These are phyloP conservation scores for Pulicaria dysenterica DNA, from an alignment of 129 eudicot genomes.

Conservation along the genomic window DNA sequence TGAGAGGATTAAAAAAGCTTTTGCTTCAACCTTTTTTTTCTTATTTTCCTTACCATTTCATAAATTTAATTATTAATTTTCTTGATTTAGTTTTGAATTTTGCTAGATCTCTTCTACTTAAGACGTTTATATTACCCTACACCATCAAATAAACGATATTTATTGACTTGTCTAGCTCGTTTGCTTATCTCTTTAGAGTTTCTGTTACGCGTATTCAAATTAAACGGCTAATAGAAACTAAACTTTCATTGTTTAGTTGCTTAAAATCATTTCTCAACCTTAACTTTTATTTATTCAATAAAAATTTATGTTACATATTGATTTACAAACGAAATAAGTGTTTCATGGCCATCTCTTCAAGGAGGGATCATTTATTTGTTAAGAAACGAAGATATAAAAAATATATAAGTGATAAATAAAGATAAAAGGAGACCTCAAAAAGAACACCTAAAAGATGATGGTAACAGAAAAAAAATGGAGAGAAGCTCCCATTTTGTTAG, in stretches of 20 bases:
- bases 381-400: too few species aligned
- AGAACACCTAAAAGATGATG: neutral
- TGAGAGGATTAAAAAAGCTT: slow-evolving; percentile 1
- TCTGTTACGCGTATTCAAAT: neutral
- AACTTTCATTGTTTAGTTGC: too few species aligned
- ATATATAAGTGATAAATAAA: neutral
- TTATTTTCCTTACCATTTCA: slow-evolving; percentile 31
- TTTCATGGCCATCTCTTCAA: too few species aligned
- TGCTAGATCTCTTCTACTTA: neutral
- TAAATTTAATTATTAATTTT: slow-evolving; percentile 27
- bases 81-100: neutral
- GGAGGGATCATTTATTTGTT: too few species aligned
- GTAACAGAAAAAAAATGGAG: slow-evolving; percentile 15
- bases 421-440: neutral
- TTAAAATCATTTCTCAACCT: too few species aligned
- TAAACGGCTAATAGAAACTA: too few species aligned
- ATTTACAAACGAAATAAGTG: too few species aligned
- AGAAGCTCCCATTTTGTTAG: slow-evolving; percentile 7
- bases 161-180: neutral
- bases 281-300: too few species aligned
- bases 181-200: neutral
- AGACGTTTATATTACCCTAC: neutral
- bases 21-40: slow-evolving; percentile 18
- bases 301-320: too few species aligned
- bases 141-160: slow-evolving; percentile 3